A percentile compares a stretch with the other conserved stretches of the same genome.
phyloP scores from a whole-genome alignment of 495 filamentous ascomycete species.

The Xylaria acuta region DNA sequence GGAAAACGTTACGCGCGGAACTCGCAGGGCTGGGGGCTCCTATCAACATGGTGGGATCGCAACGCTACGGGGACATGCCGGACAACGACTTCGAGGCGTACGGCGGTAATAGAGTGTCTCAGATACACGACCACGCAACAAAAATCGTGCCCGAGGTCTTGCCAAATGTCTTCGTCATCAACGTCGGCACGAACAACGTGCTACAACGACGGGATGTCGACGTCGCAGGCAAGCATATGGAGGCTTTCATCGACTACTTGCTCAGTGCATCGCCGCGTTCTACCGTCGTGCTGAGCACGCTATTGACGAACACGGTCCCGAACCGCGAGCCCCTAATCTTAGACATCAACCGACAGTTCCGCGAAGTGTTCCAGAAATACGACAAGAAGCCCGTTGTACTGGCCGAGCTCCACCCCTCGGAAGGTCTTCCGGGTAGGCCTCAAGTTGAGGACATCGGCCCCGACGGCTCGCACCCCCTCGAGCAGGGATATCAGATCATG shows the following conservation, averaged over 20 bases:
- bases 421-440: slow-evolving; percentile 33
- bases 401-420: slow-evolving; percentile 39
- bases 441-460: slow-evolving; percentile 34
- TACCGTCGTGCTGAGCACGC: slow-evolving; percentile 40
- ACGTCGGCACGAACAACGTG: slow-evolving; percentile 52
- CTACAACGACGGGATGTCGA: slow-evolving; percentile 35
- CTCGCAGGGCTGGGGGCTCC: slow-evolving; percentile 37
- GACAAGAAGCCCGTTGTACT: slow-evolving; percentile 37
- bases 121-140: slow-evolving; percentile 43
- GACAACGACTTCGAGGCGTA: slow-evolving; percentile 50
- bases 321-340: slow-evolving; percentile 45
- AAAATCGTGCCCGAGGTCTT: slow-evolving; percentile 38
- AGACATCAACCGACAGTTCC: slow-evolving; percentile 45
- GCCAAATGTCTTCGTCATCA: slow-evolving; percentile 50
- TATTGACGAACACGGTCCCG: slow-evolving; percentile 42
- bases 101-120: slow-evolving; percentile 43
- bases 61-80: slow-evolving; percentile 45
- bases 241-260: slow-evolving; percentile 37
- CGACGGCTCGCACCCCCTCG: slow-evolving; percentile 48
- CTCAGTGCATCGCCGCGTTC: slow-evolving; percentile 32
- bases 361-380: slow-evolving; percentile 36
- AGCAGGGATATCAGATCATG: slow-evolving; percentile 53
- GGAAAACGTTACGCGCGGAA: slow-evolving; percentile 48
- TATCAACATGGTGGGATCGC: slow-evolving; percentile 47
- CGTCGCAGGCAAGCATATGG: slow-evolving; percentile 41